Evolutionary conservation across 148 eudicot genomes (phyloP).

Genomic region (Agrostemma githago): DNA sequence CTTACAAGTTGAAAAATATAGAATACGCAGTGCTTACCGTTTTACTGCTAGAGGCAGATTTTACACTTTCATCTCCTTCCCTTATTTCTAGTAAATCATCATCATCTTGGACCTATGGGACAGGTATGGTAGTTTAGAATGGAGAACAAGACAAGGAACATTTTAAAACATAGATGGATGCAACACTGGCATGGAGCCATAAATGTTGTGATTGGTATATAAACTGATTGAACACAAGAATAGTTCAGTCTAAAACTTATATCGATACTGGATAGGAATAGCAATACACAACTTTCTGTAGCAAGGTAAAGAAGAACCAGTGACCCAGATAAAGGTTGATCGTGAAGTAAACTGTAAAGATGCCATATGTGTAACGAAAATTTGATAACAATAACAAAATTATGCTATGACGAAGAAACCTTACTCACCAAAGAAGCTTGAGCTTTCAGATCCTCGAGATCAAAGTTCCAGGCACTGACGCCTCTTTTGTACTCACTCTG

Average conservation of each 20-base stretch:
- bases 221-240: not conserved
- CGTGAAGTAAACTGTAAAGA: not conserved
- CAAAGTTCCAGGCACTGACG: conserved; percentile 99
- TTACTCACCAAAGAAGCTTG: conserved; percentile 85
- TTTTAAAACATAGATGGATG: not conserved
- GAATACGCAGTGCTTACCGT: conserved; percentile 24
- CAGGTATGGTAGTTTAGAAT: conserved; percentile 11
- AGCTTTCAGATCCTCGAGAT: conserved; percentile 77
- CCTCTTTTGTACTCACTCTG: conserved; percentile 99
- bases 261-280: not conserved
- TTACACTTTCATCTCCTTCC: conserved; percentile 59
- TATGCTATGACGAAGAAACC: not conserved
- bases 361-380: not conserved
- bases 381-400: not conserved
- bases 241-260: not conserved
- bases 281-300: not conserved
- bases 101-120: conserved; percentile 73
- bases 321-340: not conserved
- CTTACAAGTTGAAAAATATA: not conserved
- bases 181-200: not conserved
- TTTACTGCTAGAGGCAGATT: conserved; percentile 43
- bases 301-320: not conserved
- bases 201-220: not conserved
- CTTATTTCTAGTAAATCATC: conserved; percentile 59
- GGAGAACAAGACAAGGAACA: conserved; percentile 3